Evolutionary conservation across 225 moss, liverwort and hornwort genomes (phyloP), one percentile per base, ranked within the genome.

Genomic region (Sphagnum contortum): DNA sequence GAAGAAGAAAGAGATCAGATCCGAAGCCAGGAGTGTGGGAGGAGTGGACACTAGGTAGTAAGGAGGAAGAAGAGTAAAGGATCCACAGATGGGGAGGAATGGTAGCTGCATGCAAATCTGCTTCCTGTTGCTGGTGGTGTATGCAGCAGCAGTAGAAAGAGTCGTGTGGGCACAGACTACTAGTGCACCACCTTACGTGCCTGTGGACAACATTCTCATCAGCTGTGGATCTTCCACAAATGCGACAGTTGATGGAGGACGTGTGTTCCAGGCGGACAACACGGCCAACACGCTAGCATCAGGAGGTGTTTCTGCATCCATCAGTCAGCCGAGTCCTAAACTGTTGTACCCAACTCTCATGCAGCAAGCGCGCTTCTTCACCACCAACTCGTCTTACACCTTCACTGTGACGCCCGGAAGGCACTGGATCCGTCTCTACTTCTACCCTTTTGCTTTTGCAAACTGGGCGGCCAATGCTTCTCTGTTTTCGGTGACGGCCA

Each of bases 391-490:
- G 6, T 64, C 75, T 4, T 94, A 91, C 85, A 83, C 81, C 2
- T 79, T 94, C 48, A 79, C 72, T 0, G 83, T 94, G 12, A n/a
- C 72, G 0, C 48, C 78, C 0, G 89, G 91, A 5, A 66, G 78
- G 12, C 74, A 87, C 9, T 91, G 83, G 70, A 10, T 94, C 57
- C 85, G 94, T 1, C 66, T 94, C 7, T 80, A 91, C 65, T 94
- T 94, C 64, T 88, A 76, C 49, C 85, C 94, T 0, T 85, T 91
- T 29, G 57, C 67, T 7, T 84, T 68, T 57, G 48, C 70, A 44
- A 79, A 65, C 63, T 91, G 65, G 64, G 52, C 68, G 0, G 81
- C 91, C 13, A 78, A 70, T 54, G 49, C 60, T 5, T 84, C 86
- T 2, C 55, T 68, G 0, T 94, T 94, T 70, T 85, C 94, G 2